phyloP scores from a whole-genome alignment of 2,329 filamentous ascomycete species.

The Hymenoscyphus fraxineus region DNA sequence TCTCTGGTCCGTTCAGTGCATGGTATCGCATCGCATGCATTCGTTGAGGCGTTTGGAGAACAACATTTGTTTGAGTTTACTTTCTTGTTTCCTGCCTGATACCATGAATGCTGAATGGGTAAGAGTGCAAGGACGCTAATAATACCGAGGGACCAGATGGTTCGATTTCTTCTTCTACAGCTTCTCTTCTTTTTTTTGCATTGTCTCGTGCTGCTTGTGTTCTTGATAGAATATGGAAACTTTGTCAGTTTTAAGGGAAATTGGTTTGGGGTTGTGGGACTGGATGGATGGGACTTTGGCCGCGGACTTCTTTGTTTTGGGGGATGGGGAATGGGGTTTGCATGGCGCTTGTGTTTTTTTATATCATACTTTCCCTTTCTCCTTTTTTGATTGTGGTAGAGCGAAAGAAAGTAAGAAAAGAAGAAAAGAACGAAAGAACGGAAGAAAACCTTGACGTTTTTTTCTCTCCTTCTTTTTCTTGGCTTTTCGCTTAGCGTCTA shows the following conservation, averaged over 20 bases:
- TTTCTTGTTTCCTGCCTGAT: neutral
- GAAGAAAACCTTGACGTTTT: neutral
- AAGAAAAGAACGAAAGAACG: neutral
- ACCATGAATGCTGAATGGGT: neutral
- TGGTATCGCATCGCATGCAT: neutral
- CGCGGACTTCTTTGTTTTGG: neutral
- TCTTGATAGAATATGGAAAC: neutral
- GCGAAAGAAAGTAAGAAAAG: neutral
- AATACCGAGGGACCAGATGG: neutral
- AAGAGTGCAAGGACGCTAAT: neutral
- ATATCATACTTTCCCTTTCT: neutral
- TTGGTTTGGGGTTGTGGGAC: neutral
- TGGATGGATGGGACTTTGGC: neutral
- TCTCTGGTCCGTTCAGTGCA: neutral
- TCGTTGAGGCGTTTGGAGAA: neutral
- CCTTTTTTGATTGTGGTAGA: neutral
- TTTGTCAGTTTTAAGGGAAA: neutral
- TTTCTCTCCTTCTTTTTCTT: no score
- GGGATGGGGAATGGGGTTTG: neutral
- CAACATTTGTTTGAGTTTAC: neutral
- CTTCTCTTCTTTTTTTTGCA: neutral
- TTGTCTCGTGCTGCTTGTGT: neutral
- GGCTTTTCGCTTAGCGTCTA: no score
- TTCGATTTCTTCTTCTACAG: neutral
- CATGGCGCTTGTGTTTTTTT: neutral